Evolutionary conservation across 208 protist species (phyloP).

Genomic region (Balamuthia mandrillaris): DNA sequence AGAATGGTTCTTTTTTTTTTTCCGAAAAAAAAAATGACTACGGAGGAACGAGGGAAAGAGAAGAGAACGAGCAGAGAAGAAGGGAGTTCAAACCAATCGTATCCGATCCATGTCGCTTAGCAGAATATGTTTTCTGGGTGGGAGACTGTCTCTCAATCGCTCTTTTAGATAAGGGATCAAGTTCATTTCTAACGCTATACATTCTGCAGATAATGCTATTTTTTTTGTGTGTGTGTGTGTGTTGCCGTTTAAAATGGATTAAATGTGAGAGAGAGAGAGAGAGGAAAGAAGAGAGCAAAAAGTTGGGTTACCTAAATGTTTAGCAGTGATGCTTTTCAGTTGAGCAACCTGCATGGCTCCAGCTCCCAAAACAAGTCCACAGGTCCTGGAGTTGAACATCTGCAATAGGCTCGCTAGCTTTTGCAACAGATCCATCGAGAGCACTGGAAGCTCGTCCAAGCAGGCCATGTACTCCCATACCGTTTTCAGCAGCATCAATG

Average conservation of each 20-base stretch:
- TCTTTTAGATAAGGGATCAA: conserved; percentile 22
- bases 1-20: background rate
- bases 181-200: background rate
- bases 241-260: background rate
- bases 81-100: no score
- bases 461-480: conserved; percentile 26
- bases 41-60: background rate
- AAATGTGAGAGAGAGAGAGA: background rate
- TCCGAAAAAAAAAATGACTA: background rate
- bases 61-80: background rate
- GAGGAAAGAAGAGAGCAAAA: background rate
- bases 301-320: conserved; percentile 58
- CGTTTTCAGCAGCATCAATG: conserved; percentile 23
- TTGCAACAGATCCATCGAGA: conserved; percentile 46
- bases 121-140: conserved; percentile 38
- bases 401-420: conserved; percentile 45
- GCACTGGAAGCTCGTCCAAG: conserved; percentile 13
- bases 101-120: conserved; percentile 47
- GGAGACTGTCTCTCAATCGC: background rate
- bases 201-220: background rate
- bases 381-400: conserved; percentile 54
- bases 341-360: conserved; percentile 55
- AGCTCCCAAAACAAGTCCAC: conserved; percentile 55
- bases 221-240: no score
- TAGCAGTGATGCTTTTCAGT: conserved; percentile 66